These are phyloP conservation scores for Emericellopsis atlantica DNA, from an alignment of 2,329 filamentous ascomycete genomes.

Conservation along the genomic window DNA sequence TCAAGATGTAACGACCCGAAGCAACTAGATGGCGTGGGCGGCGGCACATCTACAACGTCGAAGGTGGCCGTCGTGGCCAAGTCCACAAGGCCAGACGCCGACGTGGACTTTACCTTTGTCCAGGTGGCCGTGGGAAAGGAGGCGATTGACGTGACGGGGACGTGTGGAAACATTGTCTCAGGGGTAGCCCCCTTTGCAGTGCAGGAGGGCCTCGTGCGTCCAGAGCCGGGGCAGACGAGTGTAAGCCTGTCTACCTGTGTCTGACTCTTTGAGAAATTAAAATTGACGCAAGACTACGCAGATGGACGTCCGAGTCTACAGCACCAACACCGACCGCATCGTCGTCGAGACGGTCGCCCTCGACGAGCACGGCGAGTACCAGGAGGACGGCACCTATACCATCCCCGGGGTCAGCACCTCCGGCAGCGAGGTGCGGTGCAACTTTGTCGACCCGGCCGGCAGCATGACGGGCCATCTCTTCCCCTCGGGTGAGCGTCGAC, in stretches of 20 bases:
- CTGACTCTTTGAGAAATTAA: background rate
- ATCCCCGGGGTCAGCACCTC: slow-evolving; percentile 47
- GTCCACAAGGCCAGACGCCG: slow-evolving; percentile 24
- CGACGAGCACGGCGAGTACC: slow-evolving; percentile 28
- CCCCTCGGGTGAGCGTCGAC: slow-evolving; percentile 38
- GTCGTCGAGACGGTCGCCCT: slow-evolving; percentile 42
- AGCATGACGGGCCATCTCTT: slow-evolving; percentile 46
- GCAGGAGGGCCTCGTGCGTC: slow-evolving; percentile 29
- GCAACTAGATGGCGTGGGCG: no score
- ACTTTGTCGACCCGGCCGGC: slow-evolving; percentile 46
- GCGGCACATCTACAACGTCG: no score
- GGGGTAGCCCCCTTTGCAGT: slow-evolving; percentile 48
- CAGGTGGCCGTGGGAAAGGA: slow-evolving; percentile 44
- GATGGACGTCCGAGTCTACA: slow-evolving; percentile 33
- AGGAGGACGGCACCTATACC: slow-evolving; percentile 33
- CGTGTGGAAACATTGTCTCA: slow-evolving; percentile 51
- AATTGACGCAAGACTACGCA: slow-evolving; percentile 20
- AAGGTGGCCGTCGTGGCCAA: no score
- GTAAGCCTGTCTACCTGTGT: slow-evolving; percentile 28
- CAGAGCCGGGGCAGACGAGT: slow-evolving; percentile 11
- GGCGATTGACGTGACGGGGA: slow-evolving; percentile 43
- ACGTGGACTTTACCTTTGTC: slow-evolving; percentile 52
- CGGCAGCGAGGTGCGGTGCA: slow-evolving; percentile 40
- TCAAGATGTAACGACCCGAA: no score
- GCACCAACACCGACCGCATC: slow-evolving; percentile 48